phyloP scores from a whole-genome alignment of 441 rosid species.

The Populus hybrid region DNA sequence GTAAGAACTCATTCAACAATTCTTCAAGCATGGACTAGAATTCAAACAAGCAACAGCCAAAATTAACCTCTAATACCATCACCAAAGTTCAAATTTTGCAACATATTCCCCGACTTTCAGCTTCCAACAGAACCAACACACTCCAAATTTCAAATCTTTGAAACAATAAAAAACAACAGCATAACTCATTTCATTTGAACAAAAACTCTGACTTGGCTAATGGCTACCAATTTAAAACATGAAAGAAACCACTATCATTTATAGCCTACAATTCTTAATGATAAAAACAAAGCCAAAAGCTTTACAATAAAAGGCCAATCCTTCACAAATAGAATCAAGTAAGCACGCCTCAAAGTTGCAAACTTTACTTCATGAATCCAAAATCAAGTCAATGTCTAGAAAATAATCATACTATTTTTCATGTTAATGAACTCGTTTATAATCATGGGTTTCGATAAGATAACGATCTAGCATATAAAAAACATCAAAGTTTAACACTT shows the following conservation, averaged over 20 bases:
- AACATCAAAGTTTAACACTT: background rate
- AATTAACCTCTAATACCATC: background rate
- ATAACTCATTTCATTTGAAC: background rate
- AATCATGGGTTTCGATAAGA: background rate
- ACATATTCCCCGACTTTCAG: background rate
- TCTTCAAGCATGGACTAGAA: background rate
- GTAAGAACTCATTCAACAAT: background rate
- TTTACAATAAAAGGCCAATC: background rate
- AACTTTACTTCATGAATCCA: background rate
- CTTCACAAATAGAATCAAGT: background rate
- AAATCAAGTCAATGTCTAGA: too few relatives aligned
- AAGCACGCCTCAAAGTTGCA: background rate
- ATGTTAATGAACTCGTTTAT: background rate
- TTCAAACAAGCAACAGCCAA: background rate
- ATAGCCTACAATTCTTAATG: background rate
- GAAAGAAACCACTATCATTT: background rate
- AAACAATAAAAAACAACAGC: background rate
- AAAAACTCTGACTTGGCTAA: background rate
- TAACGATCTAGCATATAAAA: background rate
- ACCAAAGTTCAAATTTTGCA: background rate
- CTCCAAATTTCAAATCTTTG: background rate
- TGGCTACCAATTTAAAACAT: background rate
- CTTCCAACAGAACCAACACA: background rate
- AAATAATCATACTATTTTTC: background rate
- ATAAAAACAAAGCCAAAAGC: background rate